Evolutionary conservation across 805 yeast genomes (phyloP), one percentile per base, ranked within the genome.

Genomic region (Cyberlindnera samutprakarnensis): DNA sequence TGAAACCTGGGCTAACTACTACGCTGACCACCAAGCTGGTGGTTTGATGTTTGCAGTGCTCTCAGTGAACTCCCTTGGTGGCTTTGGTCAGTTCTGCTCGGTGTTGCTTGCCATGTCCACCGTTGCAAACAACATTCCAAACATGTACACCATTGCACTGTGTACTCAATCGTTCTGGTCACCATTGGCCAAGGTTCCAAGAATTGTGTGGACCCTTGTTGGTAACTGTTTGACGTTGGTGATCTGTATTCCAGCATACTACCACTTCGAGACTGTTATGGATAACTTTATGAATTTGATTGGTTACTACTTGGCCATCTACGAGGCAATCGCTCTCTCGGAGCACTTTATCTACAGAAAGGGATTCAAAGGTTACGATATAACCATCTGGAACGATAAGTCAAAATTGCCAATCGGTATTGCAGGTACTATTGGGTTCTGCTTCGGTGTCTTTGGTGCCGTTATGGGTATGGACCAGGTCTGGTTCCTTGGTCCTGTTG

Each of bases 101-200:
- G 96, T 88, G 19, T 20, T 88, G 14, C 64, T 88, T 42, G 85
- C 94, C n/a, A 61, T 88, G 44, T 84, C 95, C 22, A 85, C 95
- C 20, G 80, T 88, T 36, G 79, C 95, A 43, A 86, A 85, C 69
- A 87, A 86, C 64, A 75, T 87, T 57, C 96, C 96, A 59, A 87
- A 86, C 66, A 78, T 86, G 81, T 88, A 88, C 67, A 84, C 96
- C 17, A 73, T 86, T 49, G 88, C 86, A 25, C 68, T 88, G 52
- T 78, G 87, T 43, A 86, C 87, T 22, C 96, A 88, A 63, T 75
- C 92, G 27, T 62, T 82, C 49, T 82, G 90, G 82, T 73, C 81
- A 35, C 75, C 73, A 42, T 72, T 87, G 51, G 66, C 75, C 26
- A 72, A 66, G 51, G 64, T 88, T 37, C 96, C 96, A 51, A 75